Conservation (phyloP, 2,329 filamentous ascomycete genomes). For the Aureobasidium sp. region DNA sequence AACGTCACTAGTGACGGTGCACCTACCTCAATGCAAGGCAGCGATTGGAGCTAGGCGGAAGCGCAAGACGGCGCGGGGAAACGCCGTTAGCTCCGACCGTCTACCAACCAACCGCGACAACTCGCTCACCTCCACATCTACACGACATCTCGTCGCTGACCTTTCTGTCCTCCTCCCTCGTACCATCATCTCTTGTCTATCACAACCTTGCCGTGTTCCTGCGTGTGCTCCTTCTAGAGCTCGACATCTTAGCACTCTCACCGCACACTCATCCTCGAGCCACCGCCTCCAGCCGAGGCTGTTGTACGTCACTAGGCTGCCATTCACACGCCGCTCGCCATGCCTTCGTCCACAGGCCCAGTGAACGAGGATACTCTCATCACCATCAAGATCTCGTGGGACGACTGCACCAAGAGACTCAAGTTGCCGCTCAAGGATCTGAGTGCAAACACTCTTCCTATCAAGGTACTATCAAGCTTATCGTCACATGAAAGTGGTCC, state of each 20-base stretch:
- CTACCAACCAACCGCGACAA: background rate
- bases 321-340: conserved; percentile 14
- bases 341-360: conserved; percentile 34
- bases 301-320: conserved; percentile 9
- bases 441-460: conserved; percentile 61
- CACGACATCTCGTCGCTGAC: background rate
- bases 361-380: conserved; percentile 63
- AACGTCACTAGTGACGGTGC: background rate
- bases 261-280: background rate
- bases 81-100: background rate
- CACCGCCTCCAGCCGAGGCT: conserved; percentile 5
- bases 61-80: background rate
- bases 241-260: background rate
- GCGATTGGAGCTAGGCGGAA: background rate
- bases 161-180: background rate
- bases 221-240: background rate
- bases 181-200: background rate
- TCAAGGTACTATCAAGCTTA: conserved; percentile 52
- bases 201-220: background rate
- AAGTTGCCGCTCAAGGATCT: conserved; percentile 87
- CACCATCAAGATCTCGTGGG: conserved; percentile 74
- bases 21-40: background rate
- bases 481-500: background rate
- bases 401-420: conserved; percentile 69
- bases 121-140: background rate